A percentile compares a stretch with the other conserved stretches of the same genome.
Conservation (phyloP, 192 early-diverging fungal genomes). For the Umbelopsis vinacea region DNA sequence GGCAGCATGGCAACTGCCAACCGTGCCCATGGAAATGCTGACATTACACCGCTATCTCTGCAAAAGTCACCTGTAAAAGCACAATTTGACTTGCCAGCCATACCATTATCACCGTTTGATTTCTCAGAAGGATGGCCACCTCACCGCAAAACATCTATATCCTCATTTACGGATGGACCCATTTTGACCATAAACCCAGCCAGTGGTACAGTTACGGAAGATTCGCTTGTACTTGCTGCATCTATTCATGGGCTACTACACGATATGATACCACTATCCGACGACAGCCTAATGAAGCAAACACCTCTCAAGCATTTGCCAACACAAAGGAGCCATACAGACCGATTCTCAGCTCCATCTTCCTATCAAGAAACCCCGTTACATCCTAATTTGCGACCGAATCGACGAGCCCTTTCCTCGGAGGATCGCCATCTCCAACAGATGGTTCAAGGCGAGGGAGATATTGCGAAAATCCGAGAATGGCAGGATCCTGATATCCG, state of each 20-base stretch:
- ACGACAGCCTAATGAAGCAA: background rate
- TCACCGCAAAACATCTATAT: background rate
- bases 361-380: background rate
- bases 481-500: too few species aligned
- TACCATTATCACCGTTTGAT: slow-evolving; percentile 33
- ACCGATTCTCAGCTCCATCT: slow-evolving; percentile 7
- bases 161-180: background rate
- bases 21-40: background rate
- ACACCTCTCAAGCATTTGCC: background rate
- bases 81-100: slow-evolving; percentile 25
- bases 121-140: slow-evolving; percentile 21
- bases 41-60: background rate
- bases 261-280: background rate
- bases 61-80: background rate
- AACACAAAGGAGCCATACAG: background rate
- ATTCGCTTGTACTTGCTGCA: background rate
- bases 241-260: background rate
- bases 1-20: background rate
- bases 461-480: background rate
- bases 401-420: background rate
- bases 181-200: background rate
- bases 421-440: background rate
- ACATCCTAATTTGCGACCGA: background rate
- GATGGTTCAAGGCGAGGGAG: background rate
- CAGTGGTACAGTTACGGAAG: background rate